Base-by-base conservation (phyloP, 1,284 basidiomycete genomes). In the Ganoderma leucocontextum region DNA sequence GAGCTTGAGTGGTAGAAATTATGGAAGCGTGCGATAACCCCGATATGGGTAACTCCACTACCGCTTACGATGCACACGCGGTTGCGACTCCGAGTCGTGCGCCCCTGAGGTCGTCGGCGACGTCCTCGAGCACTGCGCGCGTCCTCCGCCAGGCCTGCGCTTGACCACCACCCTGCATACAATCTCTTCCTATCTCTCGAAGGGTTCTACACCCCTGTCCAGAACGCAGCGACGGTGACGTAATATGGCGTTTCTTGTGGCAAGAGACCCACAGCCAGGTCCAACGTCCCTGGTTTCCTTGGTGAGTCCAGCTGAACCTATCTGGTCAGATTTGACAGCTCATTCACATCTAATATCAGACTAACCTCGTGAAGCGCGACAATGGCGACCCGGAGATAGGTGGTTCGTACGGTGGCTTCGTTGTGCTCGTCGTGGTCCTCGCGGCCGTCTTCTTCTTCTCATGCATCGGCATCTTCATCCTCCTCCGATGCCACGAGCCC, bases 391-490 rank as follows among this genome's bases (percentile, higher is more conserved):
- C 76, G 17, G 70, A 76, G 63, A 78, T 80, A 13, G 75, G 73
- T 36, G 78, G 78, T 55, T 78, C 79, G 19, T 74, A 74, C 25
- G 75, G 70, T 41, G 79, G 78, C 4, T 82, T 82, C 74, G 74
- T 82, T 60, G 79, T 71, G 25, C 73, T 82, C 22, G 75, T 82
- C 60, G 78, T 80, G 63, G 69, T 63, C 29, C 79, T 81, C 59
- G 73, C 75, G n/a, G 52, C 70, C 64, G 75, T 82, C 68, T 71
- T 82, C 72, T 59, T 82, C 69, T 19, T 76, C 60, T 75, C 76
- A 53, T 78, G 75, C 72, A 70, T 78, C 62, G 80, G 73, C 71
- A 78, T 82, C 73, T 81, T 81, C 73, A 62, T 79, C 71, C 80
- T 82, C 57, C 78, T 82, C 39, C 77, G 77, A 62, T 66, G 76